Evolutionary conservation across 352 stramenopile genomes (phyloP).

Genomic region (Pythium rhizo-oryzae): DNA sequence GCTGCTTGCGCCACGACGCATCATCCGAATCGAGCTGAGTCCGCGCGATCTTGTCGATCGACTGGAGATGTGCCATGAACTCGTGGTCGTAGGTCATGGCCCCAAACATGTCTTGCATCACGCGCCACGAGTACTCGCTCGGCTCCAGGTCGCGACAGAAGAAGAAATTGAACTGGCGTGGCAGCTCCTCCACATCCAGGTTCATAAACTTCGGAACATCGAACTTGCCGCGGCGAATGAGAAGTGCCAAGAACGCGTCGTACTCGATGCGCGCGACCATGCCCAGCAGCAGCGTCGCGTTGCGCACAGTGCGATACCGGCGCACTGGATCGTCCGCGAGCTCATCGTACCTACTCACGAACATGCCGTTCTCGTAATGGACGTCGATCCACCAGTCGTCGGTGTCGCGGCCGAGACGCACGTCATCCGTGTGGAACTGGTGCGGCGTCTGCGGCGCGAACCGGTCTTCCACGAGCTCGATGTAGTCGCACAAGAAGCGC

Average conservation of each 20-base stretch:
- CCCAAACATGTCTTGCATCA: background rate
- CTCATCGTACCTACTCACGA: background rate
- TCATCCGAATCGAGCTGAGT: background rate
- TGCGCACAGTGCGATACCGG: background rate
- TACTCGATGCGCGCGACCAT: background rate
- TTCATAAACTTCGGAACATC: background rate
- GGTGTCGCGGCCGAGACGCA: background rate
- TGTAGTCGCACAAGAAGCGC: background rate
- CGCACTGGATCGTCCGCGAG: background rate
- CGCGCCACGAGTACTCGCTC: background rate
- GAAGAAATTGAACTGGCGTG: conserved; percentile 1
- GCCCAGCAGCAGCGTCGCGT: background rate
- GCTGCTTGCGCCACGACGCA: background rate
- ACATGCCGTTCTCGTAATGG: background rate
- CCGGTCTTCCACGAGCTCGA: background rate
- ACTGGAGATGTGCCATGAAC: background rate
- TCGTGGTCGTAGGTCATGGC: background rate
- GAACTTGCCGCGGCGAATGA: background rate
- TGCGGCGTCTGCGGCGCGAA: background rate
- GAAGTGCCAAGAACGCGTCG: background rate
- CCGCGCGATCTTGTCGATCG: background rate
- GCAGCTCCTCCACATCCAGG: background rate
- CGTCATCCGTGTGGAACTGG: background rate
- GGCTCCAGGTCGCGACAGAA: background rate
- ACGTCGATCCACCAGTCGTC: conserved; percentile 6